A percentile compares a stretch with the other conserved stretches of the same genome.
These are phyloP conservation scores for Smallanthus sonchifolius DNA, from an alignment of 129 eudicot species.

Conservation along the genomic window DNA sequence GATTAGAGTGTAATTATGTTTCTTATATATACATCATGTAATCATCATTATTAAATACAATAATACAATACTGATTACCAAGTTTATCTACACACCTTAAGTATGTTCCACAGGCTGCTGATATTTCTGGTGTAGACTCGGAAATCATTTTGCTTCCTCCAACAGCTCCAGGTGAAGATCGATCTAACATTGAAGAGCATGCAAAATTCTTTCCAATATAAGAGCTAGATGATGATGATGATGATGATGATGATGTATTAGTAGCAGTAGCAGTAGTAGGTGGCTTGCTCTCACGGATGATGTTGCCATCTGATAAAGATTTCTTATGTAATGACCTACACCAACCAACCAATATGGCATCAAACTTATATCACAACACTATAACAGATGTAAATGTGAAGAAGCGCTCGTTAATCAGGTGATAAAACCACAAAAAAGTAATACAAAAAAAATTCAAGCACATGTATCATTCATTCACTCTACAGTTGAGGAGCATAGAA, in stretches of 20 bases:
- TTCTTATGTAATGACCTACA: slow-evolving; percentile 56
- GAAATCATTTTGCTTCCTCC: slow-evolving; percentile 32
- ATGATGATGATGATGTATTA: not conserved
- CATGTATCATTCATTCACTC: not conserved
- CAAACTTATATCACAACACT: slow-evolving; percentile 4
- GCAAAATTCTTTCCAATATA: slow-evolving; percentile 24
- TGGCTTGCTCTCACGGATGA: slow-evolving; percentile 43
- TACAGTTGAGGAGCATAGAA: not conserved
- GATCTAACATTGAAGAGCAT: slow-evolving; percentile 33
- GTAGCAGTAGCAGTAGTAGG: slow-evolving; percentile 16
- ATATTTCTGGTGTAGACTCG: slow-evolving; percentile 57
- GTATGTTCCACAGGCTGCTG: slow-evolving; percentile 43
- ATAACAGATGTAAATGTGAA: not conserved
- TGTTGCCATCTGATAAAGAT: slow-evolving; percentile 75
- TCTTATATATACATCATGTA: too few species aligned
- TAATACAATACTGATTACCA: too few species aligned
- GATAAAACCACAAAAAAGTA: not conserved
- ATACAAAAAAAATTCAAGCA: not conserved
- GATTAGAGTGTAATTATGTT: too few species aligned
- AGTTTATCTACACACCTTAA: slow-evolving; percentile 53
- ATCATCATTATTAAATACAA: too few species aligned
- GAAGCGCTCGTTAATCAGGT: not conserved
- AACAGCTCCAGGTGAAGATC: slow-evolving; percentile 18
- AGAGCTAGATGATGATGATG: slow-evolving; percentile 25
- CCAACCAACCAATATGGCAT: slow-evolving; percentile 2